Base-by-base conservation (phyloP, 352 stramenopile genomes). In the Thraustotheca clavata region DNA sequence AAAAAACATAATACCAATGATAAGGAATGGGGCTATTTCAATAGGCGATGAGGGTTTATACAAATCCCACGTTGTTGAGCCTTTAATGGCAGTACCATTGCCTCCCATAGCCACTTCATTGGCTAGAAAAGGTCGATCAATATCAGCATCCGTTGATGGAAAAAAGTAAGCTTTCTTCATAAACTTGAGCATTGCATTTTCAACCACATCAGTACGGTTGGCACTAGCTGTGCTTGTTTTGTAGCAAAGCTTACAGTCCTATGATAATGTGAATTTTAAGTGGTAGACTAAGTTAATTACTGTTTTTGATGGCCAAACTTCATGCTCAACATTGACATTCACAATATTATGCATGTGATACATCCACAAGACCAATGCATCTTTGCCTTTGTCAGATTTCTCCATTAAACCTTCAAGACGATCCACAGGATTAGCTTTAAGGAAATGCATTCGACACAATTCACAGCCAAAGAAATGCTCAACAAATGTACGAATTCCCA, bases 341-440 rank as follows among this genome's bases (percentile, higher is more conserved):
- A 94, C 83, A 6, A 73, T 80, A 67, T 90, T 91, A 74, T 94
- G 85, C 81, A 90, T 89, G 29, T 71, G 72, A 79, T 84, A 92
- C 41, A 94, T 75, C 83, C 85, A 91, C 38, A 92, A 50, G 8
- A 74, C 59, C 3, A 89, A 69, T 46, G 77, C 74, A 31, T 75
- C 50, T 9, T 74, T 68, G 0, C 77, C 79, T 0, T 76, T 27
- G 40, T 90, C 79, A 22, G 65, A 67, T 6, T 49, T 54, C 2
- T 73, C 75, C 1, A 89, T 38, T 24, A 94, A 85, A 1, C 76
- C 67, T n/a, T 62, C 76, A 40, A 74, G 71, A 26, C 34, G 43
- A 20, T 26, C 29, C 18, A 38, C 24, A 4, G 83, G 78, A 55
- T 94, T 92, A 6, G 75, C 74, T 24, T 67, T 34, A 12, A 91